Base-by-base conservation (phyloP, 2,329 filamentous ascomycete species). In the Hypoxylon sp. region DNA sequence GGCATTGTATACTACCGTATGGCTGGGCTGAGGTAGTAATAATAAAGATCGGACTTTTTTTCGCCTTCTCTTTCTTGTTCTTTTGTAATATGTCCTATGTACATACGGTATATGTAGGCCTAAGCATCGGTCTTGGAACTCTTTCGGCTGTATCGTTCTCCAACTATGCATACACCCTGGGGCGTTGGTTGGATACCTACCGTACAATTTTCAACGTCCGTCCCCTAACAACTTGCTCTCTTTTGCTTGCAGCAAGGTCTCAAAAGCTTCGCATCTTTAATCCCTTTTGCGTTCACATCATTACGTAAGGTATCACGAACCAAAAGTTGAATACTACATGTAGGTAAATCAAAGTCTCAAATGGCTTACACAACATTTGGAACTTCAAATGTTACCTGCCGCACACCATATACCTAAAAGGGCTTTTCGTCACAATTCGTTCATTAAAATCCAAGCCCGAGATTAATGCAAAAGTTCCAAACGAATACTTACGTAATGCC, bases 401-500 rank as follows among this genome's bases (percentile, higher is more conserved):
- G 17, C 38, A 43, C 38, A 43, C 38, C 38, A 43, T 11, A 43
- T 43, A 43, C 38, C 38, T 43, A 19, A 43, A 43, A 19, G 38
- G 38, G 38, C 19, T 19, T 17, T 19, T 43, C 17, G n/a, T 43
- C 38, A 43, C 38, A 43, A 21, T 19, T 43, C 30, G 3, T 36
- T 41, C 34, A 38, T 55, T 43, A 41, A 36, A 46, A 23, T 17
- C n/a, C 43, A 51, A 41, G 28, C 13, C 28, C 19, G 23, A 50
- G 28, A 25, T 56, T 45, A 51, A 41, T 55, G 50, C 64, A 61
- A 64, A 66, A 60, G 57, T 69, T 61, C 63, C 43, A 55, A 49
- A 30, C 25, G 51, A n/a, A 30, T 17, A 63, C 58, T 70, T 70
- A 70, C 65, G 68, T 70, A 68, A 70, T 63, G 28, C 51, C n/a